Base-by-base conservation (phyloP, 371 early-diverging fungal genomes). In the Sporodiniella umbellata region DNA sequence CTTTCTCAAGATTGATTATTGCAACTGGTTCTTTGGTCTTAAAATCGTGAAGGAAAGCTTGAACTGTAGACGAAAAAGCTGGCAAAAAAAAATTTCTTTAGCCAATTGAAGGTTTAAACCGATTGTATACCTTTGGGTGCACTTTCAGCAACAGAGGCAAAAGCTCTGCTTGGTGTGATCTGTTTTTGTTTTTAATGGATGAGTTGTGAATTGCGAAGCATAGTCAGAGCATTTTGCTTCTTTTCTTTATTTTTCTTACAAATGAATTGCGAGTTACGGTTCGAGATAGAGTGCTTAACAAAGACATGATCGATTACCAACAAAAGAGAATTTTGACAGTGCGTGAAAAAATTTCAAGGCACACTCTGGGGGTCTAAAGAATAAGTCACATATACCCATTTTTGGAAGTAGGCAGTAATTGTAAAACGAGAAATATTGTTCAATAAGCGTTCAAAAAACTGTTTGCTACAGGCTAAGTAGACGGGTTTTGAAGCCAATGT, bases 11-110 rank as follows among this genome's bases (percentile, higher is more conserved):
- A 33, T 87, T 71, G 22, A 93, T 68, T 49, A 97, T 74, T 15
- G 86, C 87, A 28, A 88, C 43, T 18, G 89, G 90, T 33, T 76
- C 72, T 48, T 84, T 85, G 8, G 89, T 84, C 45, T 82, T 76
- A 68, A 94, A 93, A 56, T 88, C 85, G 45, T 81, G 76, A 40
- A 95, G 53, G 79, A 89, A 94, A 14, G 94, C 89, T 66, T 94
- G 89, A 5, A 94, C 76, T 42, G 48, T 49, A 3, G 52, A 43
- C 24, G 60, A 51, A n/a, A 60, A 51, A 26, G 21, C 55, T 54
- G 50, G 3, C 5, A 21, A 23, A 3, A 35, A 18, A n/a, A 8
- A 19, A 45, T 17, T 1, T 35, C 24, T 5, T 23, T 18, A 15
- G 4, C 18, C 23, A 14, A 42, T 19, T 31, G 19, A 15, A n/a